These are phyloP conservation scores for Fusarium pseudoanthophilum DNA, from an alignment of 2,329 filamentous ascomycete genomes.

Conservation along the genomic window DNA sequence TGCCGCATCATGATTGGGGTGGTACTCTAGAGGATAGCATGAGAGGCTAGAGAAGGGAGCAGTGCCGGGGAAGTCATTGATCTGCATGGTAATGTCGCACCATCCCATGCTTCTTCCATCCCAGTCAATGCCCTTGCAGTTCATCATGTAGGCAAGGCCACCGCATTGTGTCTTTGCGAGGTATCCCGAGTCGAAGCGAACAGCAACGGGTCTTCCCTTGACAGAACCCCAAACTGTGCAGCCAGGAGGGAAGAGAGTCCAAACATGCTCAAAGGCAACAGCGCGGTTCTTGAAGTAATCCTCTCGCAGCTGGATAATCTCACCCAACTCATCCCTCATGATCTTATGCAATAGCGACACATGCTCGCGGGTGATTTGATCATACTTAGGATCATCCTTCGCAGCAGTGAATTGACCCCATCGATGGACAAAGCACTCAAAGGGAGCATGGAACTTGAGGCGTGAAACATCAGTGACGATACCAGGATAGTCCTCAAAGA, in stretches of 20 bases:
- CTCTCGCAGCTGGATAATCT: slow-evolving; percentile 59
- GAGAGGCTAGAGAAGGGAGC: slow-evolving; percentile 56
- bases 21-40: slow-evolving; percentile 58
- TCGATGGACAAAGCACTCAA: slow-evolving; percentile 73
- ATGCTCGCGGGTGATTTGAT: slow-evolving; percentile 57
- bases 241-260: slow-evolving; percentile 64
- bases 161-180: slow-evolving; percentile 53
- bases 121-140: slow-evolving; percentile 58
- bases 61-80: slow-evolving; percentile 57
- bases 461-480: slow-evolving; percentile 68
- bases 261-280: slow-evolving; percentile 63
- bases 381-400: slow-evolving; percentile 54
- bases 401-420: slow-evolving; percentile 63
- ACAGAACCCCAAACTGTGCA: slow-evolving; percentile 53
- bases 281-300: slow-evolving; percentile 65
- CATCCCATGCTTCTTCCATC: slow-evolving; percentile 60
- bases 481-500: slow-evolving; percentile 69
- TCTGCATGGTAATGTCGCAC: slow-evolving; percentile 47
- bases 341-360: slow-evolving; percentile 58
- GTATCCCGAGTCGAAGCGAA: slow-evolving; percentile 51
- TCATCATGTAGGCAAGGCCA: slow-evolving; percentile 53
- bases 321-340: slow-evolving; percentile 62
- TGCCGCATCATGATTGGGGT: slow-evolving; percentile 53
- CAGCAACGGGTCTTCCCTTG: slow-evolving; percentile 54
- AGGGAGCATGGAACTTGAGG: slow-evolving; percentile 69